Evolutionary conservation across 2,329 filamentous ascomycete species (phyloP), one percentile per base, ranked within the genome.

Genomic region (Coniochaeta pulveracea): DNA sequence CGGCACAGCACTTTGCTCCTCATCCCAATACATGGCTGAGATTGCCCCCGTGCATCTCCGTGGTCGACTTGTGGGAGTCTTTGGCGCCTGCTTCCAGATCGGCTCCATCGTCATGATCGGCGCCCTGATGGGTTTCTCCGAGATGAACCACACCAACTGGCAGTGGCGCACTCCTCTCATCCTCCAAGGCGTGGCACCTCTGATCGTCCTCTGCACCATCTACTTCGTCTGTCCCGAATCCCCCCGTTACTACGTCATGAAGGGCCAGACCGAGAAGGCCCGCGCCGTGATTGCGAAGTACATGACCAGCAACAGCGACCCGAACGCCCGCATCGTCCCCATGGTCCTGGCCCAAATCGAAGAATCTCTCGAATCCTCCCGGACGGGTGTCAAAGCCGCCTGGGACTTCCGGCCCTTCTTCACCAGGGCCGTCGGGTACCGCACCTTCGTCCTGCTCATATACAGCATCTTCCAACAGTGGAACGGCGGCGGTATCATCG

Each of bases 341-440:
- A 49, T 62, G 21, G 49, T 62, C 16, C 48, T 59, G 8, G 46
- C 46, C 5, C 60, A 63, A 39, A 64, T 64, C 30, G 61, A 63
- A 32, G 58, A 61, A 31, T 62, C 59, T 0, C 40, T 63, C 4
- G 60, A 63, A 33, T 54, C 51, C 21, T 50, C 55, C 22, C 49
- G 45, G 12, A 46, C 50, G 6, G 54, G 57, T 1, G 54, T 55
- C 27, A 29, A 29, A n/a, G 48, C 52, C 7, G 55, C 55, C 33
- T 66, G 60, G 55, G 60, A 66, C 38, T 66, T 57, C 41, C 54
- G 59, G 6, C 57, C 60, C 24, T 66, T 66, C 43, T 57, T 64
- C 44, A 63, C 57, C 10, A 58, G 54, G 41, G 42, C 51, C 2
- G 61, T 60, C 10, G 47, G 57, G 24, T 66, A 56, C 40, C 54